A percentile compares a stretch with the other conserved stretches of the same genome.
Conservation (phyloP, 2,329 filamentous ascomycete genomes). For the Aspergillus calidoustus region DNA sequence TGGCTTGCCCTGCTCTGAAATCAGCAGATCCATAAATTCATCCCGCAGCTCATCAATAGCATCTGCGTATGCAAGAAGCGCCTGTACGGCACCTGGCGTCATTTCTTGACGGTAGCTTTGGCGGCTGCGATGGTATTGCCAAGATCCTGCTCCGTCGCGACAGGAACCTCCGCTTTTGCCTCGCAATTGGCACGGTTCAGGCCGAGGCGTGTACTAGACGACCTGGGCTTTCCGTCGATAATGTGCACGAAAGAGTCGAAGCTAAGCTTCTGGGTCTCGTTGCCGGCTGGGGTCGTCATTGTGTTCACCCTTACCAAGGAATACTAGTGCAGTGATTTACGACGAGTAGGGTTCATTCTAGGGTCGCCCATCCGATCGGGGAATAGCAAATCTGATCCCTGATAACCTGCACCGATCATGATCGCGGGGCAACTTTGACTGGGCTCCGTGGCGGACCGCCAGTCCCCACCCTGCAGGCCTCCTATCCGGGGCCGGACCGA, state of each 20-base stretch:
- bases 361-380: too few species aligned
- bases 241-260: neutral
- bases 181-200: slow-evolving; percentile 6
- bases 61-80: neutral
- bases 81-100: neutral
- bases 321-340: too few species aligned
- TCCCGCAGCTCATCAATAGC: neutral
- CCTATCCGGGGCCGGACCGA: too few species aligned
- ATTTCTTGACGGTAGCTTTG: neutral
- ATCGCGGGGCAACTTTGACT: too few species aligned
- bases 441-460: too few species aligned
- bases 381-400: too few species aligned
- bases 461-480: too few species aligned
- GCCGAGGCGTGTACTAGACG: neutral
- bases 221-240: slow-evolving; percentile 3
- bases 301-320: too few species aligned
- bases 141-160: slow-evolving; percentile 7
- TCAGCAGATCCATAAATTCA: neutral
- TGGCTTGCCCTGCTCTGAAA: slow-evolving; percentile 1
- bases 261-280: too few species aligned
- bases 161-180: neutral
- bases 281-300: too few species aligned
- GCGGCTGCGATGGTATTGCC: slow-evolving; percentile 7
- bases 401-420: too few species aligned
- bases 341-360: too few species aligned